Percentiles rank a stretch among this genome's conserved stretches.
Conservation (phyloP, 2,329 filamentous ascomycete species). For the Calonectria crousiana region DNA sequence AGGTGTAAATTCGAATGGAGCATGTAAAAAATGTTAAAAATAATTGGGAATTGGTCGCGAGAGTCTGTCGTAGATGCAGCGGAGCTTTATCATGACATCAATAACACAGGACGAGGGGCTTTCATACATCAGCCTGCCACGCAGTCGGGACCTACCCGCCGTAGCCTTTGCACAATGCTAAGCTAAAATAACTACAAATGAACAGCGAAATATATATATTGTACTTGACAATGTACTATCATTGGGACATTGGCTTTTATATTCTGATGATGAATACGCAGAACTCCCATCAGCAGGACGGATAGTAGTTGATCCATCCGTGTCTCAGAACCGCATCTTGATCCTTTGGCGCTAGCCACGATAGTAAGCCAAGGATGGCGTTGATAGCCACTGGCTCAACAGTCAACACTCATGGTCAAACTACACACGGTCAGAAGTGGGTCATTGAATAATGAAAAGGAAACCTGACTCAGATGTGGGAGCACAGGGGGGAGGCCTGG, state of each 20-base stretch:
- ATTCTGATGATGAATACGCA: background rate
- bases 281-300: background rate
- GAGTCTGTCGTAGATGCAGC: background rate
- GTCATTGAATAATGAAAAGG: background rate
- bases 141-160: too few species aligned
- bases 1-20: background rate
- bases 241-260: background rate
- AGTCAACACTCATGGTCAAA: background rate
- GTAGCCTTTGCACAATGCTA: background rate
- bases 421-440: background rate
- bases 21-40: background rate
- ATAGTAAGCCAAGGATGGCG: background rate
- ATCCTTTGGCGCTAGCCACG: background rate
- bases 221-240: too few species aligned
- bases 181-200: background rate
- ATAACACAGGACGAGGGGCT: background rate
- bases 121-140: background rate
- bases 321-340: background rate
- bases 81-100: background rate
- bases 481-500: background rate
- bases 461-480: constrained; percentile 6
- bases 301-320: background rate
- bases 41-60: background rate
- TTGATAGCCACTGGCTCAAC: background rate
- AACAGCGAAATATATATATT: too few species aligned